Evolutionary conservation across 768 basidiomycete genomes (phyloP).

Genomic region (Amanita phalloides): DNA sequence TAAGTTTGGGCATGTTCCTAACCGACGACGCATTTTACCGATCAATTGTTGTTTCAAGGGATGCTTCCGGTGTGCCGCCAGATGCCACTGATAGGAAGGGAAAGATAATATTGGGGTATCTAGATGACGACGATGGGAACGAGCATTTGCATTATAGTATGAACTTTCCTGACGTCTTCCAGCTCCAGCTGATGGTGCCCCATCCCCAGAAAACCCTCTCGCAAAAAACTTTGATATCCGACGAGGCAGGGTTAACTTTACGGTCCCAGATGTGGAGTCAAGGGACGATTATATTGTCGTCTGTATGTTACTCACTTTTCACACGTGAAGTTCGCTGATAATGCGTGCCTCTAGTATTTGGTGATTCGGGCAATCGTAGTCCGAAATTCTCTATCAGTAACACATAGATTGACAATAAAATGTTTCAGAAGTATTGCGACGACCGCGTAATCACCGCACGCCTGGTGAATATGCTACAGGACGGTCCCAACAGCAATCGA

Average conservation of each 20-base stretch:
- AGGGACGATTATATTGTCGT: conserved; percentile 36
- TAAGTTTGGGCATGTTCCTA: conserved; percentile 14
- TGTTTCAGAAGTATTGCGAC: background rate
- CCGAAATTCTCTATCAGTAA: conserved; percentile 33
- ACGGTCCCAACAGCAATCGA: no score
- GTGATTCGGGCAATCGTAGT: conserved; percentile 48
- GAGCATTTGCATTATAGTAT: conserved; percentile 39
- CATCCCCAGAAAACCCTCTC: conserved; percentile 35
- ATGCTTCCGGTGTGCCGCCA: conserved; percentile 22
- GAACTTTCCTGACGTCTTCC: conserved; percentile 6
- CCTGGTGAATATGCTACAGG: no score
- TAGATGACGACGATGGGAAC: conserved; percentile 22
- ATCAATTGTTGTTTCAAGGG: conserved; percentile 18
- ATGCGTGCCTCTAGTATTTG: conserved; percentile 28
- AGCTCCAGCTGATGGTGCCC: background rate
- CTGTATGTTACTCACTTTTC: conserved; percentile 25
- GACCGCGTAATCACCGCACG: background rate
- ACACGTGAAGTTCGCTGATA: background rate
- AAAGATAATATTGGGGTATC: conserved; percentile 32
- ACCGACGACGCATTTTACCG: conserved; percentile 2
- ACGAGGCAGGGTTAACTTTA: conserved; percentile 28
- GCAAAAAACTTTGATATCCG: conserved; percentile 33
- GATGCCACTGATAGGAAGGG: conserved; percentile 26
- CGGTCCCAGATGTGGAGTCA: conserved; percentile 28
- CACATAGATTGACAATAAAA: background rate